Base-by-base conservation (phyloP, 2,329 filamentous ascomycete genomes). In the Pseudocercospora cruenta region DNA sequence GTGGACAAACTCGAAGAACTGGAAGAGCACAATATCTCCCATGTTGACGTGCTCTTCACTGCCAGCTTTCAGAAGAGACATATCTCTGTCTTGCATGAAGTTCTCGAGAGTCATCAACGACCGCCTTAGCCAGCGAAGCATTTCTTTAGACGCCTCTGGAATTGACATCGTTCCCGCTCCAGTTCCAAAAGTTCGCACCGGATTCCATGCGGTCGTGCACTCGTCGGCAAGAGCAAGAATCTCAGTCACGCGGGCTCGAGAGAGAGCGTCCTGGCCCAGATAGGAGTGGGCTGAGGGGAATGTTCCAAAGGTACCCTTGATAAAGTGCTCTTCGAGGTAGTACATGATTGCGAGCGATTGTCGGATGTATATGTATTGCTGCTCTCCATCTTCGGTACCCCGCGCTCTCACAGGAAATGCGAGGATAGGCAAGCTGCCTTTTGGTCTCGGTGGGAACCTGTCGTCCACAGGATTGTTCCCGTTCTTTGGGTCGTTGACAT, bases 341-440 rank as follows among this genome's bases (percentile, higher is more conserved):
- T 53, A n/a, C 36, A 67, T 67, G 33, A 67, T 67, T n/a, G 65
- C 65, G 12, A 61, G 55, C 8, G 65, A 64, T 33, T 67, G 65
- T 22, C 65, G 61, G 16, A 67, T 54, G 51, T 67, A 58, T 26
- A 47, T 58, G 45, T 55, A 67, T 4, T 33, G 31, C 10, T 33
- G 31, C 31, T 31, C 21, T 22, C 3, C 16, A 4, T 53, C 39
- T 22, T 55, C 51, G 16, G 28, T 58, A 21, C 31, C 10, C 31
- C 12, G 31, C 7, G 28, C 28, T 31, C 19, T 22, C 14, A 45
- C 6, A 14, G 57, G 62, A 1, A 67, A 36, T 19, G 62, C 65
- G 16, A 67, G 62, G 12, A 67, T 54, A 10, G 65, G 65, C n/a
- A 67, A 58, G 28, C 65, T 67, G 45, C 65, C 65, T 6, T n/a